phyloP scores from a whole-genome alignment of 345 rosid genomes.

The Citrus sp. region DNA sequence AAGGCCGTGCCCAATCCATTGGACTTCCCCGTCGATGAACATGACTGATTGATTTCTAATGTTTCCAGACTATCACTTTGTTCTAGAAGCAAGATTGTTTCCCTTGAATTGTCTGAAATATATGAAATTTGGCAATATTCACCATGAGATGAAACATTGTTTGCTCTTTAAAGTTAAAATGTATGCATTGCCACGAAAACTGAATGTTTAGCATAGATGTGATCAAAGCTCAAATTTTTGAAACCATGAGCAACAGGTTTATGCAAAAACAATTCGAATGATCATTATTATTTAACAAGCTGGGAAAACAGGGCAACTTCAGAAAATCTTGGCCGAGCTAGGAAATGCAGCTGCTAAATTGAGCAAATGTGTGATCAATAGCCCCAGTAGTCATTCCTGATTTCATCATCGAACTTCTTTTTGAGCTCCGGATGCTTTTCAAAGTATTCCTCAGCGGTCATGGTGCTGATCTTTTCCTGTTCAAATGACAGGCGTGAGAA shows the following conservation, averaged over 20 bases:
- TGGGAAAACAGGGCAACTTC: neutral
- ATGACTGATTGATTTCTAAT: neutral
- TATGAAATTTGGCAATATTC: neutral
- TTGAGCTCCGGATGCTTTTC: constrained; percentile 93
- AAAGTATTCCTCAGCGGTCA: constrained; percentile 98
- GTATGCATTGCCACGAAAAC: constrained; percentile 3
- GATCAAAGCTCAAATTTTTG: constrained; percentile 3
- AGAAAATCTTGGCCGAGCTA: neutral
- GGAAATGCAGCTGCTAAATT: neutral
- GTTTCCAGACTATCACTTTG: neutral
- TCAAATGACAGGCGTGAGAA: constrained; percentile 3
- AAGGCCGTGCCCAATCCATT: too few relatives aligned
- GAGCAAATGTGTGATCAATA: constrained; percentile 37
- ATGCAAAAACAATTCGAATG: neutral
- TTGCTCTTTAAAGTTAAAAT: neutral
- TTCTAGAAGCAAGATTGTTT: neutral
- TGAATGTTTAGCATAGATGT: neutral
- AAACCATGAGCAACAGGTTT: neutral
- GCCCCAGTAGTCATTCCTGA: constrained; percentile 95
- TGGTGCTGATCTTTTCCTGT: constrained; percentile 94
- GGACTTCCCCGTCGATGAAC: too few relatives aligned
- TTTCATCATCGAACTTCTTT: constrained; percentile 94
- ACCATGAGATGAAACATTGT: neutral
- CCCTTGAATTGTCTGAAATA: neutral
- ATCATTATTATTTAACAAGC: constrained; percentile 13